phyloP scores from a whole-genome alignment of 73 alveolate species.

The Effrenium voratum region DNA sequence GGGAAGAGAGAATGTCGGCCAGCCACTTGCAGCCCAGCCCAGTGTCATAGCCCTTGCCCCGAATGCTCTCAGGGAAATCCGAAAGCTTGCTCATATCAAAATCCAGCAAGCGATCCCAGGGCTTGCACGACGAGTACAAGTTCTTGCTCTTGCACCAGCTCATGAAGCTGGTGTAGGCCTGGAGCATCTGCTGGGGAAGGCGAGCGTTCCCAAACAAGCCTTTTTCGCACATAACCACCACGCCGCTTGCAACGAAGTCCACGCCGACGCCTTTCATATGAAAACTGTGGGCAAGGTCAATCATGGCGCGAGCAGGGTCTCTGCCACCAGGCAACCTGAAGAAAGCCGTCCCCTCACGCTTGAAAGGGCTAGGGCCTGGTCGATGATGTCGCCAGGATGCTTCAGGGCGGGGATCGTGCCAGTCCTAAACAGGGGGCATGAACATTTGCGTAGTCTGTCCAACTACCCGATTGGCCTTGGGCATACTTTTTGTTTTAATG shows the following conservation, averaged over 20 bases:
- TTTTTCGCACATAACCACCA: not conserved
- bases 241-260: not conserved
- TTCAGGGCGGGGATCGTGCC: not conserved
- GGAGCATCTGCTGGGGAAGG: not conserved
- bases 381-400: not conserved
- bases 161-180: not conserved
- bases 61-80: not conserved
- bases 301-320: not conserved
- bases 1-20: not conserved
- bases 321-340: not conserved
- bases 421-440: not conserved
- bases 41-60: slow-evolving; percentile 31
- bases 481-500: too few species aligned
- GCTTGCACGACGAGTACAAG: not conserved
- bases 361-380: not conserved
- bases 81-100: not conserved
- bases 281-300: slow-evolving; percentile 4
- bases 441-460: too few species aligned
- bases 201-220: not conserved
- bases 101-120: not conserved
- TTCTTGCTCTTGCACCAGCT: not conserved
- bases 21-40: not conserved
- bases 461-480: too few species aligned
- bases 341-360: not conserved
- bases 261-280: slow-evolving; percentile 31